Base-by-base conservation (phyloP, 192 early-diverging fungal genomes). In the Dissophora globulifera region DNA sequence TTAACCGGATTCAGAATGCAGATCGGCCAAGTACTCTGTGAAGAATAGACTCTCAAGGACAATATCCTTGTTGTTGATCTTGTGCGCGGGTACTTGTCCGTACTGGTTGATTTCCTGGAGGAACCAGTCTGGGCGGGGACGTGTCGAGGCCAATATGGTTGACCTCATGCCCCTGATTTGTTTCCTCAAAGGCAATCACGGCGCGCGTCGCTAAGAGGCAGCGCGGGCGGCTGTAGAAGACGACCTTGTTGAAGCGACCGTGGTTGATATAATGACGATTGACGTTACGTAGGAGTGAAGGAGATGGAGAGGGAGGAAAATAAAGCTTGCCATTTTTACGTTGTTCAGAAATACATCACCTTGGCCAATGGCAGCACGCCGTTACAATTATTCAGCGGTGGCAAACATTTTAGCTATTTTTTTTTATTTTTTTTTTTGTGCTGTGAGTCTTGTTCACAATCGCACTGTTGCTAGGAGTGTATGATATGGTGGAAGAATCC, bases 191-290 rank as follows among this genome's bases (percentile, higher is more conserved):
- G 2, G 90, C 86, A 17, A 92, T 81, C 16, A 81, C 66, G 2
- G 87, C 84, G 25, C 90, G 88, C 32, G 88, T 88, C 15, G 90
- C 87, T 43, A 69, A 93, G 3, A 90, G 90, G 43, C 90, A 92
- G 16, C 67, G 40, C 6, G 30, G 29, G 45, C 65, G 54, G 29
- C 68, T 82, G 78, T 90, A 91, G 23, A 91, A 80, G 2, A 81
- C 85, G 25, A 85, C 33, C 38, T 81, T 83, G 19, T 33, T n/a
- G 20, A 23, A 50, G 22, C 19, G n/a, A 8, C 25, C 8, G 35
- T 54, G 22, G 35, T 38, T 6, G n/a, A n/a, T n/a, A n/a, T n/a
- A n/a, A n/a, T n/a, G n/a, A n/a, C n/a, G n/a, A n/a, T n/a, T n/a
- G n/a, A n/a, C n/a, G n/a, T n/a, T n/a, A n/a, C n/a, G n/a, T n/a